Evolutionary conservation across 495 filamentous ascomycete genomes (phyloP), one percentile per base, ranked within the genome.

Genomic region (Penicillium subrubescens): DNA sequence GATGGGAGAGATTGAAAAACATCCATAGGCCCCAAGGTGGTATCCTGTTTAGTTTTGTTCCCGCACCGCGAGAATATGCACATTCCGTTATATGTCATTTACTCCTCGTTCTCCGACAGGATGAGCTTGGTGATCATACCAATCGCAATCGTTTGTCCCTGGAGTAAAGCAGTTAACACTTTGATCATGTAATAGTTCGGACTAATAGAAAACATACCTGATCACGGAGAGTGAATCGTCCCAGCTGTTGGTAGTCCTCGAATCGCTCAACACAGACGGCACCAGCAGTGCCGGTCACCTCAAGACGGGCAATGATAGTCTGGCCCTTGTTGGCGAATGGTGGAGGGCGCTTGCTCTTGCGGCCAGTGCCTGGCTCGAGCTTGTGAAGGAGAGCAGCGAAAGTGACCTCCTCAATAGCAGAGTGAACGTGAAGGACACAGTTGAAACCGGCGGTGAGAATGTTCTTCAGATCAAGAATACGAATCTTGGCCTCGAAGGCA

Each of bases 91-190:
- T 27, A 57, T 27, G 35, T 68, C 25, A 54, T 71, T 74, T 73
- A 75, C 46, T 63, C 62, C 34, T 77, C 74, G 34, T 80, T 75
- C 35, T 79, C 73, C 34, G 82, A 71, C 15, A 74, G 77, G 72
- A 89, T 85, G 33, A 97, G 84, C 82, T 92, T 97, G 54, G 89
- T 96, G 74, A 97, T 93, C 85, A 97, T 97, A 74, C 93, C 93
- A 76, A 97, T 97, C 46, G 93, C 93, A 78, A 97, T 93, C 5
- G 93, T 97, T 92, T 97, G 92, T 59, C 93, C 93, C 91, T 93
- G 63, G 19, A 63, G 55, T 17, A 17, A 56, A 19, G 21, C 46
- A 46, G 54, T 75, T 62, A 70, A 68, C 35, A n/a, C 11, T 15
- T 29, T 5, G 7, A n/a, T 54, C 51, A 34, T 54, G 15, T 34